Conservation (phyloP, 2,329 filamentous ascomycete genomes). For the Exophiala oligosperma region DNA sequence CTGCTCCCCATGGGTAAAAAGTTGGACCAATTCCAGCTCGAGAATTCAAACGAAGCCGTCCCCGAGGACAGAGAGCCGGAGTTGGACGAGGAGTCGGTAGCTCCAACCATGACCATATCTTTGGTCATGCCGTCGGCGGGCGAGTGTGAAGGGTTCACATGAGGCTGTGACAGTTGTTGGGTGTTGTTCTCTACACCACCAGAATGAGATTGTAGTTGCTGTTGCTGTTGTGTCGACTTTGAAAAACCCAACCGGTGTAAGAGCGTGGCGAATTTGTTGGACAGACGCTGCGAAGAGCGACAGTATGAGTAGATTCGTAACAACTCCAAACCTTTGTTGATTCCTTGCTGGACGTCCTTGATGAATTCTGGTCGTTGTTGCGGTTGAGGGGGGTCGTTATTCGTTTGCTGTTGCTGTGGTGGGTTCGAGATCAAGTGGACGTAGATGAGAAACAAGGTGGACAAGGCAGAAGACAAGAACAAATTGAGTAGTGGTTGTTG, state of each 20-base stretch:
- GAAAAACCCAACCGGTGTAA: background rate
- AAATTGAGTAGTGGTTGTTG: constrained; percentile 14
- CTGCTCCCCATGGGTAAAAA: background rate
- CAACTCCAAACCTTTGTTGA: constrained; percentile 1
- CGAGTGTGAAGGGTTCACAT: background rate
- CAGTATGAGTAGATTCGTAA: constrained; percentile 1
- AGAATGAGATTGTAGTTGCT: no score
- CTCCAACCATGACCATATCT: background rate
- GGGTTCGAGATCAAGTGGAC: background rate
- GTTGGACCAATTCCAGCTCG: constrained; percentile 1
- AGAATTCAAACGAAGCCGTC: background rate
- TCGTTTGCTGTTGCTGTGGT: background rate
- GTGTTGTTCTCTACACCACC: no score
- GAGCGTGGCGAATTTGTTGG: constrained; percentile 2
- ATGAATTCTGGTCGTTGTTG: background rate
- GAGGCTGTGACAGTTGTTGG: no score
- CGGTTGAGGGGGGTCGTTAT: no score
- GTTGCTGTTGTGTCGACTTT: no score
- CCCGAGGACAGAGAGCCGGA: background rate
- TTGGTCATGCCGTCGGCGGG: background rate
- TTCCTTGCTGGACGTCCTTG: background rate
- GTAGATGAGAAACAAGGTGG: constrained; percentile 10
- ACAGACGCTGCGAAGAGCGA: constrained; percentile 8
- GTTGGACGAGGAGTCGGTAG: background rate
- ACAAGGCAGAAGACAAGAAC: constrained; percentile 14